A percentile compares a stretch with the other conserved stretches of the same genome.
Conservation (phyloP, 2,329 filamentous ascomycete species). For the Venturia nashicola region DNA sequence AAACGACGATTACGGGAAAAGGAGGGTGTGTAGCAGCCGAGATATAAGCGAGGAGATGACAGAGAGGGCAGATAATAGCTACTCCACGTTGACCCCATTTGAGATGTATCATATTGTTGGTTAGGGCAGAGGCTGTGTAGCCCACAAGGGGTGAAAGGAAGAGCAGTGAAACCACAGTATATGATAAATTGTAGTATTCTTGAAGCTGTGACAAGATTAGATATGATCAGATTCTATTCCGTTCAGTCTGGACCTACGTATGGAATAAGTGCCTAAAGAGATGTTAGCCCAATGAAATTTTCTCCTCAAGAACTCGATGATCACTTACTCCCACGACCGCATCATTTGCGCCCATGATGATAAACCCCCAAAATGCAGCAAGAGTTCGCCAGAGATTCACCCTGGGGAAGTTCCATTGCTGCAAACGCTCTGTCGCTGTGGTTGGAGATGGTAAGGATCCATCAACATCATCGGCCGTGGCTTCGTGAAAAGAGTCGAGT, state of each 20-base stretch:
- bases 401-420: slow-evolving; percentile 52
- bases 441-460: slow-evolving; percentile 31
- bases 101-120: slow-evolving; percentile 54
- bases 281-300: slow-evolving; percentile 9
- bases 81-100: slow-evolving; percentile 58
- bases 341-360: slow-evolving; percentile 58
- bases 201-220: slow-evolving; percentile 37
- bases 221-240: background rate
- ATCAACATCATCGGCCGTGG: background rate
- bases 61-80: slow-evolving; percentile 50
- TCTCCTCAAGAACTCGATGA: background rate
- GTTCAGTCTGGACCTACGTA: slow-evolving; percentile 24
- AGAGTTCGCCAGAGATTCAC: slow-evolving; percentile 47
- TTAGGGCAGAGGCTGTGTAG: slow-evolving; percentile 49
- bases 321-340: slow-evolving; percentile 45
- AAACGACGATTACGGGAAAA: slow-evolving; percentile 52
- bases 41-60: slow-evolving; percentile 53
- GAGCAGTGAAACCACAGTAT: slow-evolving; percentile 52
- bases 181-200: slow-evolving; percentile 48
- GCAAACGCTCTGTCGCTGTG: slow-evolving; percentile 29
- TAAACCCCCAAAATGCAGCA: slow-evolving; percentile 48
- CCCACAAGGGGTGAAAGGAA: slow-evolving; percentile 56
- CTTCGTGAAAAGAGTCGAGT: background rate
- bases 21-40: slow-evolving; percentile 56
- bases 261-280: slow-evolving; percentile 30